Evolutionary conservation across 352 stramenopile genomes (phyloP), one percentile per base, ranked within the genome.

Genomic region (Phytophthora rubi): DNA sequence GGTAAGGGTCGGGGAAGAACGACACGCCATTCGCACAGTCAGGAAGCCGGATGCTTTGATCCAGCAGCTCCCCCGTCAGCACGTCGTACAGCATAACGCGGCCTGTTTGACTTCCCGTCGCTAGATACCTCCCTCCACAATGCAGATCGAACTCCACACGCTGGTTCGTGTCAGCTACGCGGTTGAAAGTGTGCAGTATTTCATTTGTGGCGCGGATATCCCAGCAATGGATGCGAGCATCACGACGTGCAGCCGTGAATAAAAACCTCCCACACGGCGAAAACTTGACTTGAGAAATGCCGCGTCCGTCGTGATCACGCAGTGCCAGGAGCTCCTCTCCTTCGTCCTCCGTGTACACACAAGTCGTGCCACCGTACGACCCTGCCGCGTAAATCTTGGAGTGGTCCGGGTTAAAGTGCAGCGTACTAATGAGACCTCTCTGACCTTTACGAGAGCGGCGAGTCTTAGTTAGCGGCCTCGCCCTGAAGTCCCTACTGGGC

Each of bases 361-460:
- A 93, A 12, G 93, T 93, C 26, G 82, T 86, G 16, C 89, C 88
- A 1, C 77, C 79, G 74, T 97, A 97, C 18, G 88, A 96, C 2
- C 91, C 91, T 0, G 87, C 91, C 6, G 90, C 90, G 57, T 96
- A 95, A 48, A 97, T 90, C 71, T 88, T 87, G 45, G 86, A 94
- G 72, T 92, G 83, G 57, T 94, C 86, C 7, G 86, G 86, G 32
- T 94, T 94, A 59, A 93, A 93, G 53, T 94, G 83, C 10, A 94
- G 66, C 8, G 85, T 85, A 66, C 80, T 90, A 71, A 94, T 91
- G 54, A 94, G 82, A 16, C 87, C 87, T 47, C 87, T 77, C 76
- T 95, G 87, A 4, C 89, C 88, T 23, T 87, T 48, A 26, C 80
- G 83, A 21, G 86, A 84, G 23, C 82, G 83, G 37, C 86, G 83